Evolutionary conservation across 306 rosid species (phyloP), one percentile per base, ranked within the genome.

Genomic region (Astragalus glycyphyllos): DNA sequence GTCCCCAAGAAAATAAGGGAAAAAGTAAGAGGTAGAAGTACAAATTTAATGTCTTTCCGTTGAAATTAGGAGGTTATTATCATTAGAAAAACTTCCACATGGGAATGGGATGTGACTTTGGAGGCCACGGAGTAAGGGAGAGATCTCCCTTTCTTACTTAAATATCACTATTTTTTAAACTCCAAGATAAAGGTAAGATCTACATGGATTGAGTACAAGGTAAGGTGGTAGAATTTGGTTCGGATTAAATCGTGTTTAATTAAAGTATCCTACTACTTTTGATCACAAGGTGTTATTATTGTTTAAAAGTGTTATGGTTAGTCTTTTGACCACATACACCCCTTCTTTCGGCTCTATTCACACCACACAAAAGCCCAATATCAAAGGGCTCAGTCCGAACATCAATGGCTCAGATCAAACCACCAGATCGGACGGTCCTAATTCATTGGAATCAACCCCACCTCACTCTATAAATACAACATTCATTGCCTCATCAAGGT

Each of bases 41-140:
- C 26, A 13, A 37, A 8, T 14, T 11, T 37, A 9, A 10, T 65
- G 20, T 48, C 45, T 60, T 77, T 77, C 17, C 71, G 34, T 20
- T 62, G 71, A 50, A 73, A 68, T 20, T 70, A 59, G 72, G 49
- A 69, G 48, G 62, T 34, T 64, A 15, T 34, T 64, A 15, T 74
- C 58, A 74, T 66, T 71, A 3, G 1, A 40, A 77, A 77, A 50
- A 56, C 58, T 54, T 68, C 16, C 76, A 26, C 75, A 53, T 65
- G 54, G 23, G 23, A 20, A 20, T 20, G 23, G 23, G 23, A 4
- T 34, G 5, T 0, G 38, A 6, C 6, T 34, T 34, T 34, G 3
- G 6, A 34, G 5, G 6, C 38, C 5, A 5, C 6, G 0, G 38
- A 34, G 34, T 47, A 51, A 46, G 16, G 26, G 34, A 40, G 53